Base-by-base conservation (phyloP, 768 basidiomycete genomes). In the Macrolepiota fuliginosa region DNA sequence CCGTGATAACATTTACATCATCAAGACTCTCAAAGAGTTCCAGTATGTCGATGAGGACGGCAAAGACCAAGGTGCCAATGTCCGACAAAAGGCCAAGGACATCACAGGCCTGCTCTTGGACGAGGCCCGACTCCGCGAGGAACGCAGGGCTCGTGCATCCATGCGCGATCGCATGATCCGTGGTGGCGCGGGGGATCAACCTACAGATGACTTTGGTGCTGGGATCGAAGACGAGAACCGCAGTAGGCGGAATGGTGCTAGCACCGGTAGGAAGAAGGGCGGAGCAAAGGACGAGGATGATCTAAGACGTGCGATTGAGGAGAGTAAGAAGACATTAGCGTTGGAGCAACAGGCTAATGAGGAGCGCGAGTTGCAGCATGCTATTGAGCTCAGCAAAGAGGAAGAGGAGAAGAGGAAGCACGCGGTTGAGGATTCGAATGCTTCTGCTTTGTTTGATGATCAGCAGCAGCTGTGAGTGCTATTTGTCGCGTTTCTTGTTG, bases 11-110 rank as follows among this genome's bases (percentile, higher is more conserved):
- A 76, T 97, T 63, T 99, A 98, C 75, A 85, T 98, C 72, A 88
- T 99, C 85, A 98, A 98, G 81, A 98, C 96, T 1, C 85, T 99
- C 63, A 96, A 98, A 73, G 97, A 99, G 74, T 99, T 99, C 76
- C 96, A 98, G 68, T 97, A 88, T 70, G 74, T 96, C 60, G 97
- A 98, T 74, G 97, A 98, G 69, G 88, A 92, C 40, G 91, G 89
- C 54, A 97, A 97, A 73, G 97, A 99, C 71, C 94, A 97, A 69
- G 97, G 97, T 37, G 94, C 94, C n/a, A 99, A 98, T 74, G 93
- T 96, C 15, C 86, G 94, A 24, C 93, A 96, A 73, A 95, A 96
- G 76, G 97, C 97, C 12, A 98, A 99, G 72, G 97, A 98, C 67
- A 98, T 99, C 73, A 95, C 94, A 37, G 95, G 94, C 70, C 84